Base-by-base conservation (phyloP, 2,329 filamentous ascomycete species). In the Stachybotrys chartarum region DNA sequence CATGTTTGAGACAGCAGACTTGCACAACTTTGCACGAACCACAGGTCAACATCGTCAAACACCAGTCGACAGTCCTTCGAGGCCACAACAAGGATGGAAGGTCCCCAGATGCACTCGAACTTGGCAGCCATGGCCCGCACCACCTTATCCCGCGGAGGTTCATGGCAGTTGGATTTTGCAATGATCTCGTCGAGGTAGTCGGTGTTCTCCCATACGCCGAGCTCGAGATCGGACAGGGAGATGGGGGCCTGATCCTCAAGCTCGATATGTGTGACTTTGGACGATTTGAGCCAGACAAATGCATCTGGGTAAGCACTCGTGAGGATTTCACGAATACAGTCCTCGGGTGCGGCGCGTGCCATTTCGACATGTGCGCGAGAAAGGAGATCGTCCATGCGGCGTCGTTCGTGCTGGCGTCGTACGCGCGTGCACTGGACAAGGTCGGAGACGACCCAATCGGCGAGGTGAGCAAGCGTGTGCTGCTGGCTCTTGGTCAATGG, bases 31-130 rank as follows among this genome's bases (percentile, higher is more conserved):
- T 74, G 66, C 0, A 77, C 64, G 49, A 78, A 78, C 71, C 74
- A 76, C 1, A 72, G 61, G 54, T 78, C 76, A 1, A 77, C 61
- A 47, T 78, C 76, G 50, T 78, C 76, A 51, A 77, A 77, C 5
- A 78, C 70, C 1, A 65, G 59, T 32, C 71, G 70, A n/a, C 77
- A 68, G 2, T 78, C 69, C 1, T 66, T 72, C 1, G 71, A 73
- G 2, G 68, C 68, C 3, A 78, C 68, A 0, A 74, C 64, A 0
- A 78, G 63, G 0, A 69, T 66, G 0, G 68, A 72, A 0, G 66
- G 63, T 1, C 59, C 63, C 0, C 63, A 60, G 12, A 64, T 64
- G 3, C 60, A 70, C 39, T 71, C 66, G 53, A 72, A 74, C 18
- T 66, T 65, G 16, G 68, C 63, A 14, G 67, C 62, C 12, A 78